Evolutionary conservation across 169 alveolate species (phyloP).

Genomic region (Plasmodium berghei): DNA sequence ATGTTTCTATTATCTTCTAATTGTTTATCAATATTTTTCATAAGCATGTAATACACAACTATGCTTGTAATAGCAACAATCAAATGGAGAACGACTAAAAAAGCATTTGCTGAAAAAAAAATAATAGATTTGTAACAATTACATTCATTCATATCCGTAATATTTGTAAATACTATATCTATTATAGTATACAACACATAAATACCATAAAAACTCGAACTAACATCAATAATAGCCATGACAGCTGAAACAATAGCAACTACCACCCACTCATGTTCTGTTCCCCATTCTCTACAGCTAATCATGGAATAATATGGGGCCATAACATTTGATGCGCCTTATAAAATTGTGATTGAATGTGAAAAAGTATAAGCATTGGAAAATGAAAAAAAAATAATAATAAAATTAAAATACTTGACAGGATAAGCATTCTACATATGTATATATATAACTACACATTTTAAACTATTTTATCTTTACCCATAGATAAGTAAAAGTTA

Average conservation of each 20-base stretch:
- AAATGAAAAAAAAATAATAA: constrained; percentile 2
- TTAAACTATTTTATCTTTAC: constrained; percentile 72
- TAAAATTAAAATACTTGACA: neutral
- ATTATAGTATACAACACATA: constrained; percentile 55
- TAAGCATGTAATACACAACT: constrained; percentile 54
- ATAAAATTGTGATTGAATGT: neutral
- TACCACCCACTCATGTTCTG: constrained; percentile 83
- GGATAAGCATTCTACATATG: constrained; percentile 58
- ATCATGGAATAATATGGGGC: constrained; percentile 61
- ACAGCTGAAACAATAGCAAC: constrained; percentile 80
- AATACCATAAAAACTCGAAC: constrained; percentile 74
- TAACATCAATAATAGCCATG: constrained; percentile 80
- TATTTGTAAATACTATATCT: constrained; percentile 32
- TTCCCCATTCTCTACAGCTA: constrained; percentile 77
- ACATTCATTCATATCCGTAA: constrained; percentile 42
- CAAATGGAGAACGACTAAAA: constrained; percentile 78
- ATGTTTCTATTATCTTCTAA: constrained; percentile 78
- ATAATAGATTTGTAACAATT: constrained; percentile 54
- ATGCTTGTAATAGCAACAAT: constrained; percentile 78
- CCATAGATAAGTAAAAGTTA: constrained; percentile 77
- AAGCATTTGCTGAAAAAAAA: constrained; percentile 80
- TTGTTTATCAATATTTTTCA: constrained; percentile 78
- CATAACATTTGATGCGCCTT: constrained; percentile 66
- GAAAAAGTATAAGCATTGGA: neutral
- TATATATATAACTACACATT: neutral